Evolutionary conservation across 2,329 filamentous ascomycete genomes (phyloP).

Genomic region (Coleophoma crateriformis): DNA sequence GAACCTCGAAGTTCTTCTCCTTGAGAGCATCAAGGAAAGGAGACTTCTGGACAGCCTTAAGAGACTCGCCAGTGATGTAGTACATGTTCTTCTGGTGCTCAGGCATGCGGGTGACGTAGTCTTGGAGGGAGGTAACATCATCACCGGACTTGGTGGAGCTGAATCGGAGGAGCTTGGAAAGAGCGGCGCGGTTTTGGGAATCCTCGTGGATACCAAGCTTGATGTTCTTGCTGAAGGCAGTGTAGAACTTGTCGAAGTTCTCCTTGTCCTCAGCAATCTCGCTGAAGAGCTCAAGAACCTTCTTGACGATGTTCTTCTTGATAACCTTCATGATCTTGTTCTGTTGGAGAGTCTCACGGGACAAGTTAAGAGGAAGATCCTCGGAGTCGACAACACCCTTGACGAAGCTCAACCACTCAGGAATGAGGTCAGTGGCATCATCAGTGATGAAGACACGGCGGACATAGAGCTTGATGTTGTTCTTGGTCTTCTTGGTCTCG

Average conservation of each 20-base stretch:
- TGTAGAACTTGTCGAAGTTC: constrained; percentile 99
- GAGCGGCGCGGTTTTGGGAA: constrained; percentile 85
- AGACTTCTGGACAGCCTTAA: constrained; percentile 96
- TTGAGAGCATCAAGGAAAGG: constrained; percentile 98
- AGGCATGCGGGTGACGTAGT: constrained; percentile 99
- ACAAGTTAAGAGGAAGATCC: constrained; percentile 98
- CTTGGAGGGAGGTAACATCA: constrained; percentile 86
- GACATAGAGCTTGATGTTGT: constrained; percentile 99
- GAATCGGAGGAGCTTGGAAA: constrained; percentile 98
- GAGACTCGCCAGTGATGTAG: constrained; percentile 99
- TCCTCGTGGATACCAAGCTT: constrained; percentile 99
- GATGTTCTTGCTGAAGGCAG: constrained; percentile 99
- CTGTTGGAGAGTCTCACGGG: constrained; percentile 99
- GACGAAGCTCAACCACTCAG: constrained; percentile 98
- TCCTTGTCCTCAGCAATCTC: constrained; percentile 99
- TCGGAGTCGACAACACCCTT: constrained; percentile 99
- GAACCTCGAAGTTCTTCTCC: constrained; percentile 98
- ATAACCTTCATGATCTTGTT: constrained; percentile 99
- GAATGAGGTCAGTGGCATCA: constrained; percentile 97
- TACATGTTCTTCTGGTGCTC: constrained; percentile 99
- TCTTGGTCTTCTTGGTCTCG: constrained; percentile 99
- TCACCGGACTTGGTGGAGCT: constrained; percentile 98
- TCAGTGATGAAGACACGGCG: constrained; percentile 99
- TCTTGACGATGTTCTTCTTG: constrained; percentile 99
- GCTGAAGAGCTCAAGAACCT: constrained; percentile 98